phyloP scores from a whole-genome alignment of 768 basidiomycete genomes.

The Phaffia tasmanica region DNA sequence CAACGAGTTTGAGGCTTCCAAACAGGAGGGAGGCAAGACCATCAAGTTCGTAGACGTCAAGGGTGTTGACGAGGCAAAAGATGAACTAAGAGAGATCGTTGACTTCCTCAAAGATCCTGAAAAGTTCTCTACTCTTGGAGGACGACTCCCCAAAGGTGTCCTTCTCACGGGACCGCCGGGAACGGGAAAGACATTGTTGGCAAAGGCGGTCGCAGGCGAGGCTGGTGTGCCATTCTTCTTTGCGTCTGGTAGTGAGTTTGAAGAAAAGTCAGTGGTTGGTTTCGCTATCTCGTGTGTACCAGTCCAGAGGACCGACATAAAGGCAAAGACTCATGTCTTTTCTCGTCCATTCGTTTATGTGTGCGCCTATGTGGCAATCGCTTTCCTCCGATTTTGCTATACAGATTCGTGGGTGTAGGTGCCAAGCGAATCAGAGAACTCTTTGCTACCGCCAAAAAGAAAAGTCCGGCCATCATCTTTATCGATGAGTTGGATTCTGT shows the following conservation, averaged over 20 bases:
- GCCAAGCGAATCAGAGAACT: constrained; percentile 94
- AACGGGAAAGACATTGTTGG: constrained; percentile 94
- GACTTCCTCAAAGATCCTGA: constrained; percentile 89
- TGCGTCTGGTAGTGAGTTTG: constrained; percentile 59
- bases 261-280: neutral
- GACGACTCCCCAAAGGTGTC: constrained; percentile 86
- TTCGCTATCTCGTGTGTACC: neutral
- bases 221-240: constrained; percentile 96
- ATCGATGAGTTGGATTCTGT: constrained; percentile 94
- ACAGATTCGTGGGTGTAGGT: constrained; percentile 55
- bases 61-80: constrained; percentile 94
- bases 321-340: neutral
- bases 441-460: constrained; percentile 84
- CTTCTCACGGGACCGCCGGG: constrained; percentile 48
- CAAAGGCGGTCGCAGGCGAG: constrained; percentile 90
- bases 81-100: constrained; percentile 65
- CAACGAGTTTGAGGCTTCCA: constrained; percentile 45
- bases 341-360: neutral
- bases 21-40: constrained; percentile 50
- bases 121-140: constrained; percentile 76
- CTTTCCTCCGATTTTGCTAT: neutral
- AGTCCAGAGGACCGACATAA: too few relatives aligned
- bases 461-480: constrained; percentile 93
- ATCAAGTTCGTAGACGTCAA: constrained; percentile 93
- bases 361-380: neutral